These are phyloP conservation scores for Friedmanniomyces simplex DNA, from an alignment of 495 filamentous ascomycete species.

Conservation along the genomic window DNA sequence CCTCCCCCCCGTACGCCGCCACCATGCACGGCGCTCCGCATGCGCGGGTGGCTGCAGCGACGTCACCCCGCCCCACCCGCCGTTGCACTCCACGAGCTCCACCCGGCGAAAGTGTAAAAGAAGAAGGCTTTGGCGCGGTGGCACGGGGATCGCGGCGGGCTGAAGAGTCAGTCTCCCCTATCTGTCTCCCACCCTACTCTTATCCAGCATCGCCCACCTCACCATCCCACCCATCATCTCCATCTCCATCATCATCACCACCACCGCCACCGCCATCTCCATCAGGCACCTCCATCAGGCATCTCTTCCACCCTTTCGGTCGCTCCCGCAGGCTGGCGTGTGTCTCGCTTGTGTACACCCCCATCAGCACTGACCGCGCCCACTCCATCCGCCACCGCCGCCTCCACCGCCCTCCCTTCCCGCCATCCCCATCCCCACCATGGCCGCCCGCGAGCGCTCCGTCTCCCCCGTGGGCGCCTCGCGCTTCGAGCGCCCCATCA, in stretches of 20 bases:
- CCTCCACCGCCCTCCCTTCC: background rate
- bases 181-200: background rate
- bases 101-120: background rate
- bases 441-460: background rate
- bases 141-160: background rate
- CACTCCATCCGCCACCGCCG: background rate
- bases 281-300: background rate
- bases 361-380: background rate
- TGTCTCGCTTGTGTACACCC: background rate
- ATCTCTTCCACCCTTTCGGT: background rate
- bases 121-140: background rate
- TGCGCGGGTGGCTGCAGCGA: background rate
- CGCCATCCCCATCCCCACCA: background rate
- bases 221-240: background rate
- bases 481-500: slow-evolving; percentile 14
- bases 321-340: background rate
- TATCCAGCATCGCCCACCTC: too few species aligned
- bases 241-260: background rate
- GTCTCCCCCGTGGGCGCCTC: slow-evolving; percentile 19
- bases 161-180: background rate
- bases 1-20: background rate
- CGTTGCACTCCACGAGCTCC: background rate
- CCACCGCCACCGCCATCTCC: background rate
- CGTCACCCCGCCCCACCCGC: background rate
- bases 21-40: background rate